Conservation (phyloP, 176 grass and related monocot species). For the Pontederia paniculata region DNA sequence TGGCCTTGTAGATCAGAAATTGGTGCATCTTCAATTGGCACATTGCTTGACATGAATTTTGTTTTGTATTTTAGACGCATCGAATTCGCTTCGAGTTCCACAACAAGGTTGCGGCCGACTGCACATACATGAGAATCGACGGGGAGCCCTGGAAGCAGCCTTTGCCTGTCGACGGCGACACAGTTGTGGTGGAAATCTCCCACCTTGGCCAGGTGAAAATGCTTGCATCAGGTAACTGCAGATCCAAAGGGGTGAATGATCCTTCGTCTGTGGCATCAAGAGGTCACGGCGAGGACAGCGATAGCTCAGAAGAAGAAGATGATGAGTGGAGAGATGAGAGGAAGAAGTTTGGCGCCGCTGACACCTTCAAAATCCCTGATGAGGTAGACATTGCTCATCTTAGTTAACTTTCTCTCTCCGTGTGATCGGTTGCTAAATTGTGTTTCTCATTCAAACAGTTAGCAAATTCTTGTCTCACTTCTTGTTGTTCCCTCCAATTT, state of each 20-base stretch:
- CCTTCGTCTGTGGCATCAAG: not conserved
- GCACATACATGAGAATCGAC: not conserved
- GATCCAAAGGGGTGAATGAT: not conserved
- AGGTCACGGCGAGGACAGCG: not conserved
- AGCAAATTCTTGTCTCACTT: too few species aligned
- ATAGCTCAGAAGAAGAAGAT: not conserved
- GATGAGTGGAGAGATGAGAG: not conserved
- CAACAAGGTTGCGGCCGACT: not conserved
- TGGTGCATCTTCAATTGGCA: too few species aligned
- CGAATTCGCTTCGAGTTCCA: not conserved
- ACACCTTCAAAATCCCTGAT: not conserved
- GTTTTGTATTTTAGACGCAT: not conserved
- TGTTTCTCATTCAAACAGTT: too few species aligned
- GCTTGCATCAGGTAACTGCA: not conserved
- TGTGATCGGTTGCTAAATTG: too few species aligned
- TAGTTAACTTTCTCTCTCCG: too few species aligned
- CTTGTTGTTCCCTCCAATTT: too few species aligned
- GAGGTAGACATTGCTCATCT: not conserved
- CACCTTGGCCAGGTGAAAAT: not conserved
- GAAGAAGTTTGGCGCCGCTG: slow-evolving; percentile 3
- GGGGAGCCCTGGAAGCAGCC: slow-evolving; percentile 3
- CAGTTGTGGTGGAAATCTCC: not conserved
- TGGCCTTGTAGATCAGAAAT: too few species aligned
- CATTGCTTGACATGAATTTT: too few species aligned
- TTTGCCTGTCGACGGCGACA: not conserved